Evolutionary conservation across 257 asterid genomes (phyloP).

Genomic region (Nicotiana sylvestris): DNA sequence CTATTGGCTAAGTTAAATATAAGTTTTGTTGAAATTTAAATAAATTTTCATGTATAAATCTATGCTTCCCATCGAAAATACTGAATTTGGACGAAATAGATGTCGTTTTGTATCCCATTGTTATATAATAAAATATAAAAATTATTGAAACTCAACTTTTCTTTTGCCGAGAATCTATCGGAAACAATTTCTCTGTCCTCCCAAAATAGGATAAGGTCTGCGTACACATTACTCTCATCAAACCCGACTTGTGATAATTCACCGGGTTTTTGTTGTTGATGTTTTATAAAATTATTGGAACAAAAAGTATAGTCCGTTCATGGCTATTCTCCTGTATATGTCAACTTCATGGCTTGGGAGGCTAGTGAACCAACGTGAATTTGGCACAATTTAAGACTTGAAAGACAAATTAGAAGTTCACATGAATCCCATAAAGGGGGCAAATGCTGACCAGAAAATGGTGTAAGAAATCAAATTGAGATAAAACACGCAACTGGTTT

Average conservation of each 20-base stretch:
- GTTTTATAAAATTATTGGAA: neutral
- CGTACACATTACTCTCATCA: too few relatives aligned
- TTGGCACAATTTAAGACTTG: conserved; percentile 17
- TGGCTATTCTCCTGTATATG: neutral
- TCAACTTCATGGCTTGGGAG: conserved; percentile 7
- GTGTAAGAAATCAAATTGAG: neutral
- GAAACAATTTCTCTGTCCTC: too few relatives aligned
- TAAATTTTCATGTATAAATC: neutral
- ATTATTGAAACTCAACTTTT: too few relatives aligned
- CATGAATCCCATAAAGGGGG: conserved; percentile 27
- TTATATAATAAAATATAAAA: neutral
- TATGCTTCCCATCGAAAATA: neutral
- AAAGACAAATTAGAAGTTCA: conserved; percentile 20
- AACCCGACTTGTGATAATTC: too few relatives aligned
- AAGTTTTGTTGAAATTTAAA: neutral
- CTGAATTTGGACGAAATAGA: too few relatives aligned
- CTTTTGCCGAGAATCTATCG: too few relatives aligned
- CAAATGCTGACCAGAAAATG: neutral
- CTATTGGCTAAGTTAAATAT: neutral
- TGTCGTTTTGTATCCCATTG: neutral
- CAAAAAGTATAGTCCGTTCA: neutral
- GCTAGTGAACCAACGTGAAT: conserved; percentile 9
- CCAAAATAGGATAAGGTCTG: too few relatives aligned
- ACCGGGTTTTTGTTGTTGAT: too few relatives aligned
- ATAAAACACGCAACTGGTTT: neutral